Conservation (phyloP, 768 basidiomycete genomes). For the Suillus cothurnatus region DNA sequence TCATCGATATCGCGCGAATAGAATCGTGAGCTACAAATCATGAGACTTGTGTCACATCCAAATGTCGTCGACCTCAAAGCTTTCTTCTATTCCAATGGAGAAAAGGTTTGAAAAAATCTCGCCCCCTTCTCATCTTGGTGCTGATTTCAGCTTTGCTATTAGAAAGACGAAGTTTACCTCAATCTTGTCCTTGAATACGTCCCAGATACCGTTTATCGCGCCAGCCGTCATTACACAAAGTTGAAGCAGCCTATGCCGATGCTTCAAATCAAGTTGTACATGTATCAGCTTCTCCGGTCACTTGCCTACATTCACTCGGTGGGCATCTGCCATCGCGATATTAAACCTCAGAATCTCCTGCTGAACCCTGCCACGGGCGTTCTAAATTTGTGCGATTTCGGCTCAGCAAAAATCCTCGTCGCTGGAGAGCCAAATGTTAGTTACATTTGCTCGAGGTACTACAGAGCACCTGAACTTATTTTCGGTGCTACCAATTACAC, state of each 20-base stretch:
- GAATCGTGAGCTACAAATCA: conserved; percentile 99
- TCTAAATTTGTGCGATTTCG: conserved; percentile 98
- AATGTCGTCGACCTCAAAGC: conserved; percentile 98
- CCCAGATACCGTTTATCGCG: conserved; percentile 98
- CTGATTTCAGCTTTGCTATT: conserved; percentile 17
- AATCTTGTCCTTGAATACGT: conserved; percentile 99
- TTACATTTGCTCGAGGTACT: conserved; percentile 99
- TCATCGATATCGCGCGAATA: conserved; percentile 33
- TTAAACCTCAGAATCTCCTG: conserved; percentile 99
- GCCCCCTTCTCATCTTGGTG: conserved; percentile 11
- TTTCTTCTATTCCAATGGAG: conserved; percentile 99
- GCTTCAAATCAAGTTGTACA: conserved; percentile 99
- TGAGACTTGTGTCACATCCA: conserved; percentile 95
- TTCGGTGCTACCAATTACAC: conserved; percentile 99
- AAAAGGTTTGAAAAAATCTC: conserved; percentile 71
- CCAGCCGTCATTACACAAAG: conserved; percentile 97
- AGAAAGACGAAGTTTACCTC: conserved; percentile 99
- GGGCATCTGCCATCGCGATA: conserved; percentile 99
- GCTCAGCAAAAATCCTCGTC: conserved; percentile 97
- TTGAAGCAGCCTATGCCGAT: conserved; percentile 99
- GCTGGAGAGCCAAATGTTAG: conserved; percentile 98
- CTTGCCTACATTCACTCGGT: conserved; percentile 99
- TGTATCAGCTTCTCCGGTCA: conserved; percentile 98
- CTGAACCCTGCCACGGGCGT: conserved; percentile 97
- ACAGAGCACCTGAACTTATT: conserved; percentile 98